Conservation (phyloP, 2,329 filamentous ascomycete species). For the Rutstroemia sp. region DNA sequence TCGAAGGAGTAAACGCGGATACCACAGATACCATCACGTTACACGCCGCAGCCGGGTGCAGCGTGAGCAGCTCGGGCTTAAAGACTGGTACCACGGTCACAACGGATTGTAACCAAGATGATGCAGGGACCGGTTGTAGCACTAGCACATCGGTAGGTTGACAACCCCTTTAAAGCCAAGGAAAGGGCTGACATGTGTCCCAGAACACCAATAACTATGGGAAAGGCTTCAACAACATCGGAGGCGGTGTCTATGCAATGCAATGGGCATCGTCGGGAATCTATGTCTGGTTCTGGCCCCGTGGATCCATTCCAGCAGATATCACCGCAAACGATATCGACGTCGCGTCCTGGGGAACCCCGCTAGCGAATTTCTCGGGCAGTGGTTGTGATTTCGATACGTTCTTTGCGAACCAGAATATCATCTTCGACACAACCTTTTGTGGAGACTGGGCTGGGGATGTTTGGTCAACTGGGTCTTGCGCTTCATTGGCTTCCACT, state of each 20-base stretch:
- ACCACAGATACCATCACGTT: constrained; percentile 37
- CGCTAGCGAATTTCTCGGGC: constrained; percentile 57
- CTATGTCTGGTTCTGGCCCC: constrained; percentile 68
- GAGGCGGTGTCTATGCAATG: constrained; percentile 60
- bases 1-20: constrained; percentile 40
- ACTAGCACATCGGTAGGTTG: constrained; percentile 21
- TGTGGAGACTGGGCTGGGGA: constrained; percentile 59
- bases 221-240: constrained; percentile 55
- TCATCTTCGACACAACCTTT: constrained; percentile 56
- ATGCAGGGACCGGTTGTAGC: constrained; percentile 33
- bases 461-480: constrained; percentile 56
- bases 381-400: constrained; percentile 53
- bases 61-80: constrained; percentile 33
- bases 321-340: constrained; percentile 52
- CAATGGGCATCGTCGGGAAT: constrained; percentile 63
- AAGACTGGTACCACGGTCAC: constrained; percentile 31
- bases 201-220: constrained; percentile 46
- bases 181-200: constrained; percentile 4
- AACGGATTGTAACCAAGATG: constrained; percentile 36
- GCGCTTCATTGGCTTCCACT: constrained; percentile 50
- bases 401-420: constrained; percentile 59
- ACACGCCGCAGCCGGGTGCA: constrained; percentile 39
- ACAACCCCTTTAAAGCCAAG: background rate
- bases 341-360: constrained; percentile 55
- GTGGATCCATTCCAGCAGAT: constrained; percentile 54